Base-by-base conservation (phyloP, 495 filamentous ascomycete species). In the Penicillium simplicissimum region DNA sequence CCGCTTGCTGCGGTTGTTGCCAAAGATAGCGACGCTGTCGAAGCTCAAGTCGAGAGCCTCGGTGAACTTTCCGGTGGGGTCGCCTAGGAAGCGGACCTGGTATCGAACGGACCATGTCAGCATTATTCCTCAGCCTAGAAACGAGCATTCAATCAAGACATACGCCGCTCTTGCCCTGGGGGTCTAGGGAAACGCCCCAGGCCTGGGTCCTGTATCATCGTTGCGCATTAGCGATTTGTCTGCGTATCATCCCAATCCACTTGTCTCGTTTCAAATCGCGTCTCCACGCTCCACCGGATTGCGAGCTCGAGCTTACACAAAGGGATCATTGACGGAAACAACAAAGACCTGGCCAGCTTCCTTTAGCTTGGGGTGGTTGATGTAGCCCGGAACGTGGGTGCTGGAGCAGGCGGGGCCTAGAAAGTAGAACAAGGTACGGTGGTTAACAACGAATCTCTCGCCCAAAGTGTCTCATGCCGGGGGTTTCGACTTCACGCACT, bases 241-340 rank as follows among this genome's bases (percentile, higher is more conserved):
- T 35, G 19, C 52, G 13, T 4, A 36, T 37, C 43, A 25, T 47
- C 23, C 11, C 21, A 37, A 52, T 49, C 13, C n/a, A 8, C 8
- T 15, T 35, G 23, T 42, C 17, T 10, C 17, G 11, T 43, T 43
- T 17, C 38, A 13, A 42, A 43, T 19, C 11, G 40, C 2, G 19
- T 14, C 14, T 15, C 14, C 53, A 17, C 37, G 7, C 19, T 17
- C 23, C 15, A 31, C 17, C 4, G 19, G 21, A 49, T 11, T 14
- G 11, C 23, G 23, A 31, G 25, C 45, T 53, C 31, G n/a, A 52
- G 17, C 90, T 79, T 84, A 96, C 87, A 97, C 95, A 75, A 98
- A 97, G 31, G 93, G 85, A 73, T 98, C 95, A 76, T 98, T 98
- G 72, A 97, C 92, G 25, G 87, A 83, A 53, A 98, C 87, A 28